Percentiles rank a stretch among this genome's conserved stretches.
Conservation (phyloP, 257 asterid species). For the Lavandula angustifolia region DNA sequence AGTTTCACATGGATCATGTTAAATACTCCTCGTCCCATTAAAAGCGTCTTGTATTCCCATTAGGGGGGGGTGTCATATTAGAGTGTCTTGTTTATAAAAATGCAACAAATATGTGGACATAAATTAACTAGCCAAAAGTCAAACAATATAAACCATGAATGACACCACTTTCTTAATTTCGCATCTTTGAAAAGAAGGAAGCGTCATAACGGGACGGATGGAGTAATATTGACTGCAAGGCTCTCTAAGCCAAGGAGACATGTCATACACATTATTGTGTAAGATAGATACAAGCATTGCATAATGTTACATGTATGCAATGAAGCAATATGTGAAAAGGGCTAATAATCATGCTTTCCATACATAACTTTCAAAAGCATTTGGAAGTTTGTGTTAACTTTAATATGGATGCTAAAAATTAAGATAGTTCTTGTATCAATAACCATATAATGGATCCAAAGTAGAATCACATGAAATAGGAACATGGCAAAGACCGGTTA, state of each 20-base stretch:
- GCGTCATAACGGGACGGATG: too few relatives aligned
- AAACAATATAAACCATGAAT: too few relatives aligned
- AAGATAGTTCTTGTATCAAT: not conserved
- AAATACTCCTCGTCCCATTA: too few relatives aligned
- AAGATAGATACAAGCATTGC: not conserved
- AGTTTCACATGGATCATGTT: too few relatives aligned
- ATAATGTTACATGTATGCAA: not conserved
- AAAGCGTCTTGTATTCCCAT: too few relatives aligned
- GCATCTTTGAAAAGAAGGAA: too few relatives aligned
- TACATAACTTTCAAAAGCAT: not conserved
- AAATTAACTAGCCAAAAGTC: too few relatives aligned
- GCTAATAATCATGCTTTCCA: not conserved
- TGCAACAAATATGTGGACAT: too few relatives aligned
- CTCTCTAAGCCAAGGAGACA: not conserved
- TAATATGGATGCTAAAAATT: constrained; percentile 4
- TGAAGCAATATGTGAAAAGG: not conserved
- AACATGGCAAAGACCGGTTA: not conserved
- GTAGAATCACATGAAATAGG: not conserved
- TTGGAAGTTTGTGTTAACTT: not conserved
- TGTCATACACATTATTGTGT: not conserved
- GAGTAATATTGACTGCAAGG: not conserved
- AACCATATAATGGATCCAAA: not conserved
- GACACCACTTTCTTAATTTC: too few relatives aligned
- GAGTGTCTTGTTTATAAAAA: too few relatives aligned
- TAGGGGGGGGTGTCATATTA: too few relatives aligned